A percentile compares a stretch with the other conserved stretches of the same genome.
Conservation (phyloP, 768 basidiomycete species). For the Melanogaster broomeanus region DNA sequence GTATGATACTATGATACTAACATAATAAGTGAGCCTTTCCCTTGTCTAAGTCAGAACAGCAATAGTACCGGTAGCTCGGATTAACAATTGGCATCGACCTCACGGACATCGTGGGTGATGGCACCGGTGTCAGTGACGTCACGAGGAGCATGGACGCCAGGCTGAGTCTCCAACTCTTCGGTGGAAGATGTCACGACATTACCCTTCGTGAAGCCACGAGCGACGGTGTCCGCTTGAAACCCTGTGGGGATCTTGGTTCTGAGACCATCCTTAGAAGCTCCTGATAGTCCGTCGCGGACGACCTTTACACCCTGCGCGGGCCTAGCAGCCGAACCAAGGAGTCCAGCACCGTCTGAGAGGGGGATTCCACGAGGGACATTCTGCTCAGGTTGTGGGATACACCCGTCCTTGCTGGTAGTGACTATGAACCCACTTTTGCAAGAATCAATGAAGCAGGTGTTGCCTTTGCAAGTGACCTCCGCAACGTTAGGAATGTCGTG, state of each 20-base stretch:
- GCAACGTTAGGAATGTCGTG: conserved; percentile 30
- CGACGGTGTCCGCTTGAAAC: background rate
- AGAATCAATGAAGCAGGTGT: conserved; percentile 27
- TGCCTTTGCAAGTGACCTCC: conserved; percentile 27
- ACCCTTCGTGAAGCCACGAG: background rate
- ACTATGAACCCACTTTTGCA: conserved; percentile 25
- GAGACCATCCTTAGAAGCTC: background rate
- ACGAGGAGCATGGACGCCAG: background rate
- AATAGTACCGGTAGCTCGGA: background rate
- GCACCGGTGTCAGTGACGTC: background rate
- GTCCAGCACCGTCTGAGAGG: background rate
- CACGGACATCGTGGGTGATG: no score
- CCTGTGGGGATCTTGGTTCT: background rate
- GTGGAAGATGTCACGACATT: background rate
- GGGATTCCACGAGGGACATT: background rate
- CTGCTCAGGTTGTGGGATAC: conserved; percentile 3
- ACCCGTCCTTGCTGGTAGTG: conserved; percentile 9
- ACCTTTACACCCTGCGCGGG: background rate
- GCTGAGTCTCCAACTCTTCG: background rate
- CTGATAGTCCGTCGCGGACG: background rate
- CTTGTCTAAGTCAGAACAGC: background rate
- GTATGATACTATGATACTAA: no score
- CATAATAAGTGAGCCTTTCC: no score
- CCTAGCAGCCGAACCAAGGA: background rate
- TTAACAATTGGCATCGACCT: no score